Evolutionary conservation across 2,329 filamentous ascomycete genomes (phyloP).

Genomic region (Penicillium sp.): DNA sequence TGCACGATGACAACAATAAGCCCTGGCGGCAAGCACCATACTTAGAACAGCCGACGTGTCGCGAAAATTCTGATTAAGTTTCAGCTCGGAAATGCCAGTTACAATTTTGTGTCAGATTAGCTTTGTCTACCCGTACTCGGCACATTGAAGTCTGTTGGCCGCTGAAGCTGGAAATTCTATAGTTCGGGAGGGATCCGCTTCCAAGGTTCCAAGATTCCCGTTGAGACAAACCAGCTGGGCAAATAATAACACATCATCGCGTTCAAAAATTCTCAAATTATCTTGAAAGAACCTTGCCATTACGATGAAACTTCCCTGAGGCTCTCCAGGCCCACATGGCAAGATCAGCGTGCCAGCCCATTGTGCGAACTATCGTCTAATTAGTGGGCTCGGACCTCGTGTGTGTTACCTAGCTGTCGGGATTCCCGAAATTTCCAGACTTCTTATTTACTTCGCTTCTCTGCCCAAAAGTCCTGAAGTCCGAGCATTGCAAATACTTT

Average conservation of each 20-base stretch:
- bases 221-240: no score
- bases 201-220: not conserved
- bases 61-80: conserved; percentile 13
- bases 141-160: not conserved
- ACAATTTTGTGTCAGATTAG: not conserved
- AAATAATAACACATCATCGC: no score
- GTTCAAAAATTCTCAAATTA: not conserved
- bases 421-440: not conserved
- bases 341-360: not conserved
- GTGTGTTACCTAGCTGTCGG: conserved; percentile 13
- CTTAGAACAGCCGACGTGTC: not conserved
- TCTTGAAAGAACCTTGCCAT: not conserved
- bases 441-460: no score
- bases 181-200: not conserved
- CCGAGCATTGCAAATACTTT: no score
- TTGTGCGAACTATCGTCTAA: conserved; percentile 10
- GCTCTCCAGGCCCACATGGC: conserved; percentile 5
- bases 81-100: conserved; percentile 9
- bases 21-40: not conserved
- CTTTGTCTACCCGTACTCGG: not conserved
- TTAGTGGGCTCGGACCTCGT: conserved; percentile 16
- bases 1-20: conserved; percentile 3
- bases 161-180: not conserved
- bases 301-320: not conserved
- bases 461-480: no score